Conservation (phyloP, 495 filamentous ascomycete genomes). For the Hyaloscypha hepaticicola region DNA sequence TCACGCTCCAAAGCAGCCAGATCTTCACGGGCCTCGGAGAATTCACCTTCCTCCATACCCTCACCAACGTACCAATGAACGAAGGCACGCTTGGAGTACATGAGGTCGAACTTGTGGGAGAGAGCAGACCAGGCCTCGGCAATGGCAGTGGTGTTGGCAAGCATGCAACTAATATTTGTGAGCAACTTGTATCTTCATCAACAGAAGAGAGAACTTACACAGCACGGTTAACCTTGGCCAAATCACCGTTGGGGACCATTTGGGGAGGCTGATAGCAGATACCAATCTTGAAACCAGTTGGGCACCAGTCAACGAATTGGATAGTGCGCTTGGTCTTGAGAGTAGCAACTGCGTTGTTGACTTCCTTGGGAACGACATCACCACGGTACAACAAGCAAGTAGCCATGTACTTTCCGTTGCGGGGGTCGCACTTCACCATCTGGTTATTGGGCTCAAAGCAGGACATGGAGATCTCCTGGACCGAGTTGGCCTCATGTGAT, state of each 20-base stretch:
- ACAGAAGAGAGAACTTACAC: conserved; percentile 64
- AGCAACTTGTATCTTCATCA: conserved; percentile 10
- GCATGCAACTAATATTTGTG: conserved; percentile 72
- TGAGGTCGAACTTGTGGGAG: conserved; percentile 98
- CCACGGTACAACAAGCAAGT: conserved; percentile 97
- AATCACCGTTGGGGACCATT: conserved; percentile 92
- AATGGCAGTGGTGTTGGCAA: conserved; percentile 99
- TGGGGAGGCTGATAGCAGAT: conserved; percentile 99
- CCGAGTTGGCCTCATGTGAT: conserved; percentile 91
- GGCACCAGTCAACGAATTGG: conserved; percentile 99
- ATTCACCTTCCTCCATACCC: conserved; percentile 99
- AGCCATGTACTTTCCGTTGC: conserved; percentile 99
- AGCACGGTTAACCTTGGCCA: conserved; percentile 95
- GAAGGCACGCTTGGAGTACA: conserved; percentile 99
- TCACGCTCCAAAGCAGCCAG: conserved; percentile 96
- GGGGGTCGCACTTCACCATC: conserved; percentile 99
- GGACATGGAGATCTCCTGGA: conserved; percentile 84
- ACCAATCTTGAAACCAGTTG: conserved; percentile 99
- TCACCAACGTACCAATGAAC: conserved; percentile 99
- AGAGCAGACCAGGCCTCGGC: conserved; percentile 97
- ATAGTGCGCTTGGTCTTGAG: conserved; percentile 99
- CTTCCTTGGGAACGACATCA: conserved; percentile 95
- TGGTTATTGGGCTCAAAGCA: conserved; percentile 83
- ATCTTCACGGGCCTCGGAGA: conserved; percentile 98
- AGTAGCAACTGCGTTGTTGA: conserved; percentile 83